Base-by-base conservation (phyloP, 2,329 filamentous ascomycete genomes). In the Blastomyces emzantsi region DNA sequence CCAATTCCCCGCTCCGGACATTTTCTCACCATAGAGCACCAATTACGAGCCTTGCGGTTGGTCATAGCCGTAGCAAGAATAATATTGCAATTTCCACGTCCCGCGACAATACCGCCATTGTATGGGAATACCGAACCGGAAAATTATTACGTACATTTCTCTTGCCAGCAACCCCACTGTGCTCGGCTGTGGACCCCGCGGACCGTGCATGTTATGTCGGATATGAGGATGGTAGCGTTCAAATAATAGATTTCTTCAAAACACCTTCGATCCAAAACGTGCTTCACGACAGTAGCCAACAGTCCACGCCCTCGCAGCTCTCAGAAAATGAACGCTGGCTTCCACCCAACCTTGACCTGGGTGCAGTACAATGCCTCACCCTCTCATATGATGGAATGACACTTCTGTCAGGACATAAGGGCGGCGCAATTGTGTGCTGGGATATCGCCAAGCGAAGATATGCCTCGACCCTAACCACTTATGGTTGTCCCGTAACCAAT, bases 81-180 rank as follows among this genome's bases (percentile, higher is more conserved):
- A 93, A 90, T 74, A 86, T 97, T 65, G 92, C 89, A 64, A 83
- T 97, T 25, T 95, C 93, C 2, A 85, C 87, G 7, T 90, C 90
- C 67, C 87, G 85, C 69, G 94, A 97, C 77, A 92, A 90, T 76
- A 94, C 90, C 8, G 90, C 90, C 69, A 87, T 96, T 70, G 82
- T 96, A 65, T 99, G 94, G 94, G 92, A 97, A 76, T 95, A 95
- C 73, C 85, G 87, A 66, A 90, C 86, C 0, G 90, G 90, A 49
- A 84, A 85, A 65, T 81, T 88, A 13, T 79, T 97, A 64, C 86
- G 92, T 54, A 97, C 92, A 3, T 86, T 95, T 67, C 82, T 97
- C 51, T 85, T 97, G 63, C 85, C 90, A 1, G 81, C 83, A n/a
- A 79, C 83, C 22, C 90, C 92, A 19, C 80, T 88, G 39, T 92